These are phyloP conservation scores for Claviceps sp. DNA, from an alignment of 2,329 filamentous ascomycete species.

Conservation along the genomic window DNA sequence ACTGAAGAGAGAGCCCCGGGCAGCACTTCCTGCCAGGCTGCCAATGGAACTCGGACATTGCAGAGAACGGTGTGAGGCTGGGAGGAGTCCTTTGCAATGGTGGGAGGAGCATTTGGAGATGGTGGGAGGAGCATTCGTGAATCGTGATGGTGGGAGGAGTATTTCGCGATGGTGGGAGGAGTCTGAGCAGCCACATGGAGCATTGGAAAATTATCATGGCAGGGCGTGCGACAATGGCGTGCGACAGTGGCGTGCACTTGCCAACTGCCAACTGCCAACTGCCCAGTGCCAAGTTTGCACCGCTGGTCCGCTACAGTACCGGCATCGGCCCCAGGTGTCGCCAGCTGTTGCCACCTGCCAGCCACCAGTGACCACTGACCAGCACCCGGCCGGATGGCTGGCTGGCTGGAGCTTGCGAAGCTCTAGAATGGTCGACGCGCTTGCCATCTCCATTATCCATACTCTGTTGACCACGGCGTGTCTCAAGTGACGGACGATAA, in stretches of 20 bases:
- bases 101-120: too few species aligned
- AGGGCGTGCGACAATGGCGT: too few species aligned
- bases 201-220: too few species aligned
- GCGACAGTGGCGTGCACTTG: slow-evolving; percentile 2
- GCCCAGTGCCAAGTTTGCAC: background rate
- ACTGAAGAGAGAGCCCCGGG: too few species aligned
- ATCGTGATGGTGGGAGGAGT: too few species aligned
- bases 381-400: background rate
- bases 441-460: background rate
- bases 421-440: slow-evolving; percentile 5
- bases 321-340: background rate
- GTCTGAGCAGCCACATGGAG: background rate
- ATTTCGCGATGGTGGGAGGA: background rate
- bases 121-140: too few species aligned
- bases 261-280: background rate
- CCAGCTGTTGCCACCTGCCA: too few species aligned
- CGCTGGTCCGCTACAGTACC: background rate
- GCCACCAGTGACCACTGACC: too few species aligned
- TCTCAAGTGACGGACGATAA: slow-evolving; percentile 5
- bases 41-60: too few species aligned
- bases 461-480: slow-evolving; percentile 9
- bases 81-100: too few species aligned
- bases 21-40: too few species aligned
- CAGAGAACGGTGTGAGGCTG: too few species aligned
- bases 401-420: slow-evolving; percentile 3